Conservation (phyloP, 306 rosid genomes). For the Vigna angularis region DNA sequence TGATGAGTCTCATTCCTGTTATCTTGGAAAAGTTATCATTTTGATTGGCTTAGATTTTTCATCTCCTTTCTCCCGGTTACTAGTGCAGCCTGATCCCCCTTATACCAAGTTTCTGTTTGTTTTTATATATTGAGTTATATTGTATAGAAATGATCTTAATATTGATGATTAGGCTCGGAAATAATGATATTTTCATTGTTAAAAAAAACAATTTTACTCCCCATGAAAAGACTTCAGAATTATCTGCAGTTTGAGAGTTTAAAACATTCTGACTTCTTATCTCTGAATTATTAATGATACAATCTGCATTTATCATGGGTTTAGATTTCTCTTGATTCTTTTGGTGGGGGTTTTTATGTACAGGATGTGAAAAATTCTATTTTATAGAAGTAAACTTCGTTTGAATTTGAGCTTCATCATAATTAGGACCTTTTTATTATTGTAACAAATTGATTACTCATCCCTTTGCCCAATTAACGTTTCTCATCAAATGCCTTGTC, state of each 20-base stretch:
- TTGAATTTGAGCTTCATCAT: slow-evolving; percentile 22
- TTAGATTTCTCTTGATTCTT: slow-evolving; percentile 5
- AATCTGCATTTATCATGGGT: slow-evolving; percentile 1
- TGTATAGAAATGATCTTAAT: background rate
- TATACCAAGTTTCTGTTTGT: background rate
- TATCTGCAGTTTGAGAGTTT: background rate
- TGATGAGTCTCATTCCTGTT: background rate
- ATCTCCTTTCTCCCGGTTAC: background rate
- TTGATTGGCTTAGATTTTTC: slow-evolving; percentile 5
- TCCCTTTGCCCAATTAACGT: background rate
- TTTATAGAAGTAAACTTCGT: background rate
- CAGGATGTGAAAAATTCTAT: background rate
- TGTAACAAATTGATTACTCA: background rate
- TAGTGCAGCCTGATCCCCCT: slow-evolving; percentile 7
- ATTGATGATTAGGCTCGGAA: slow-evolving; percentile 9
- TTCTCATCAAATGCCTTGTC: background rate
- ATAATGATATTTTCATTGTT: background rate
- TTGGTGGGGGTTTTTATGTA: slow-evolving; percentile 8
- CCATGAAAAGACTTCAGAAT: background rate
- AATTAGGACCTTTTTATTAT: background rate
- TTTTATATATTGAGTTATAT: slow-evolving; percentile 1
- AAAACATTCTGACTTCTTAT: background rate
- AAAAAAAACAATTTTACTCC: background rate
- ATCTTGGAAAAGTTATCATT: slow-evolving; percentile 15
- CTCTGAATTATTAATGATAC: slow-evolving; percentile 5